phyloP scores from a whole-genome alignment of 768 basidiomycete genomes.

The Mycena pura region DNA sequence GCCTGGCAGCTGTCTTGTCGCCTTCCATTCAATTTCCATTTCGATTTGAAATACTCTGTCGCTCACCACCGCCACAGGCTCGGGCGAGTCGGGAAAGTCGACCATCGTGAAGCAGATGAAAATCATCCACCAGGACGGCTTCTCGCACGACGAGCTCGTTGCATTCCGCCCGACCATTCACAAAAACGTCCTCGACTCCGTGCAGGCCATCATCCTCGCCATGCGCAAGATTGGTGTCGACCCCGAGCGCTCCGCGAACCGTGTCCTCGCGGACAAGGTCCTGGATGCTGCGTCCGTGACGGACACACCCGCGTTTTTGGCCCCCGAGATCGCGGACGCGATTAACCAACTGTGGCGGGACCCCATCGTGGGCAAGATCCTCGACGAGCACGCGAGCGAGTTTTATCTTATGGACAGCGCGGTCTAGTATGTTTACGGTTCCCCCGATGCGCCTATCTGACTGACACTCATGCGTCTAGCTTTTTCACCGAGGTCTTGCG shows the following conservation, averaged over 20 bases:
- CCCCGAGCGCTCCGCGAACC: conserved; percentile 27
- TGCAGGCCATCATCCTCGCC: conserved; percentile 83
- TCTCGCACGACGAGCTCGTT: conserved; percentile 76
- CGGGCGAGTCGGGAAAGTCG: conserved; percentile 93
- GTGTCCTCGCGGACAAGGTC: conserved; percentile 62
- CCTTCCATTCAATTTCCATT: background rate
- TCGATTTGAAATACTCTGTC: conserved; percentile 1
- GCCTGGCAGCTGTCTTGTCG: background rate
- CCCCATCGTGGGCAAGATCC: conserved; percentile 61
- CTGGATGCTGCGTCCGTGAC: conserved; percentile 58
- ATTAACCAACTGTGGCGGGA: conserved; percentile 76
- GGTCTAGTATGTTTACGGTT: conserved; percentile 59
- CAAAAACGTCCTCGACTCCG: conserved; percentile 88
- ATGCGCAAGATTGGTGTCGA: conserved; percentile 89
- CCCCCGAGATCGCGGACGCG: conserved; percentile 70
- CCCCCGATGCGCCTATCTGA: background rate
- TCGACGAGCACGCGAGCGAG: conserved; percentile 66
- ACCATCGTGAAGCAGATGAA: conserved; percentile 99
- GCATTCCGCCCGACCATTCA: conserved; percentile 82
- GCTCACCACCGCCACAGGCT: conserved; percentile 57
- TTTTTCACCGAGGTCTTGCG: conserved; percentile 89
- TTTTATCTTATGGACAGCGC: conserved; percentile 98
- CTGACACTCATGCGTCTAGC: conserved; percentile 43
- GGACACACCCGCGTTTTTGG: conserved; percentile 53
- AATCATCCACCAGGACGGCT: conserved; percentile 95